Conservation (phyloP, 2,329 filamentous ascomycete genomes). For the Metarhizium robertsii region DNA sequence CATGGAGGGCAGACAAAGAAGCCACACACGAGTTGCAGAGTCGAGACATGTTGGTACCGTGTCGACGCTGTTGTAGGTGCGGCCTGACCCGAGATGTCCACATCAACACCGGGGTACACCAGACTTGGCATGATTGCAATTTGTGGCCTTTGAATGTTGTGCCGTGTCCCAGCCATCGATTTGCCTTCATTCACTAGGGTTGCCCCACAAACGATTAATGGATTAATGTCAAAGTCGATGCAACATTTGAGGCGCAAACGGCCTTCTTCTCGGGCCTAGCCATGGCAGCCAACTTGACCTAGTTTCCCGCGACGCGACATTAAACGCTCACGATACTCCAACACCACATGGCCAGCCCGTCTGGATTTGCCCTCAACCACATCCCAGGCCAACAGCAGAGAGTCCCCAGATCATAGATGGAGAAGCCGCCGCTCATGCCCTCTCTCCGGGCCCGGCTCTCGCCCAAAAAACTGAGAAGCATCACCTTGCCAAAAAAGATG, state of each 20-base stretch:
- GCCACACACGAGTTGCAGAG: too few relatives aligned
- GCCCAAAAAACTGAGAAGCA: constrained; percentile 22
- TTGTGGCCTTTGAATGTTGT: neutral
- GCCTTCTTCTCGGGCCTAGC: too few relatives aligned
- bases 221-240: too few relatives aligned
- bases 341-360: neutral
- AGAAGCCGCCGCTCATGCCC: constrained; percentile 19
- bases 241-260: too few relatives aligned
- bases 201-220: too few relatives aligned
- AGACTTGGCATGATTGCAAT: too few relatives aligned
- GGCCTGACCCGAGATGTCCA: neutral
- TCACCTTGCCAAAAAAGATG: constrained; percentile 35
- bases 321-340: too few relatives aligned
- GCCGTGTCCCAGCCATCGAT: too few relatives aligned
- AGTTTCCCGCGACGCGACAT: too few relatives aligned
- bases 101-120: neutral
- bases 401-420: constrained; percentile 1
- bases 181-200: too few relatives aligned
- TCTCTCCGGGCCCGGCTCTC: constrained; percentile 7
- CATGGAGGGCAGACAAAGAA: neutral
- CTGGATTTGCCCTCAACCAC: neutral
- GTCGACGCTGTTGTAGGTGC: neutral
- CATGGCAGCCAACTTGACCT: too few relatives aligned
- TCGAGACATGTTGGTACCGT: too few relatives aligned
- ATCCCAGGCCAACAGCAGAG: neutral